Evolutionary conservation across 2,329 filamentous ascomycete genomes (phyloP).

Genomic region (Beauveria australis): DNA sequence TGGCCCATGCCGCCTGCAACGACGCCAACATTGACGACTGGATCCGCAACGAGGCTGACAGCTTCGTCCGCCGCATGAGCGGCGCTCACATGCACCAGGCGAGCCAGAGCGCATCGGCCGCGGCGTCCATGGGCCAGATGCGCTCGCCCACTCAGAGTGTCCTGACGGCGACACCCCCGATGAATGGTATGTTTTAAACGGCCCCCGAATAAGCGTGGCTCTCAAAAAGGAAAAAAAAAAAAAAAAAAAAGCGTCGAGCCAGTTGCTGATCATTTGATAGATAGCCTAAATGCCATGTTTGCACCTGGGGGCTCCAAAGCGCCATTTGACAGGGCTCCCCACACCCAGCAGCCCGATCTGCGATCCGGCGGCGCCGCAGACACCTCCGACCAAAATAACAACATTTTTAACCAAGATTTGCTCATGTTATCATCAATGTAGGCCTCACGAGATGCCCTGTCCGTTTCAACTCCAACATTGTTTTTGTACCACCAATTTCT

Average conservation of each 20-base stretch:
- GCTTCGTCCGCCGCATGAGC: constrained; percentile 31
- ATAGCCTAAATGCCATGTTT: not conserved
- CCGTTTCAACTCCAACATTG: not conserved
- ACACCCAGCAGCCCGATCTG: not conserved
- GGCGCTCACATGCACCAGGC: constrained; percentile 10
- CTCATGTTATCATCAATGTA: not conserved
- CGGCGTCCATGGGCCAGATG: not conserved
- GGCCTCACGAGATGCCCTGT: not conserved
- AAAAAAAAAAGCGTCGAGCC: not conserved
- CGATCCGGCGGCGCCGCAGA: not conserved
- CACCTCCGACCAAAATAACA: not conserved
- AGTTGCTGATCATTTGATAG: not conserved
- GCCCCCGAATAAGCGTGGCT: not conserved
- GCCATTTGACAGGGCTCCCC: not conserved
- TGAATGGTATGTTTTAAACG: constrained; percentile 1
- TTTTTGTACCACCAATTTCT: not conserved
- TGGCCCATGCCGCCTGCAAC: constrained; percentile 44
- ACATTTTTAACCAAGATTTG: constrained; percentile 7
- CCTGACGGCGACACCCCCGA: not conserved
- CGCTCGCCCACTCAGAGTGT: not conserved
- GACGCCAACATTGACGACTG: constrained; percentile 45
- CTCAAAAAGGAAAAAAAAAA: too few species aligned
- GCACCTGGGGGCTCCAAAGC: not conserved
- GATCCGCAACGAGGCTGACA: constrained; percentile 43
- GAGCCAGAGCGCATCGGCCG: not conserved